Evolutionary conservation across 2,329 filamentous ascomycete species (phyloP), one percentile per base, ranked within the genome.

Genomic region (Beauveria sp.): DNA sequence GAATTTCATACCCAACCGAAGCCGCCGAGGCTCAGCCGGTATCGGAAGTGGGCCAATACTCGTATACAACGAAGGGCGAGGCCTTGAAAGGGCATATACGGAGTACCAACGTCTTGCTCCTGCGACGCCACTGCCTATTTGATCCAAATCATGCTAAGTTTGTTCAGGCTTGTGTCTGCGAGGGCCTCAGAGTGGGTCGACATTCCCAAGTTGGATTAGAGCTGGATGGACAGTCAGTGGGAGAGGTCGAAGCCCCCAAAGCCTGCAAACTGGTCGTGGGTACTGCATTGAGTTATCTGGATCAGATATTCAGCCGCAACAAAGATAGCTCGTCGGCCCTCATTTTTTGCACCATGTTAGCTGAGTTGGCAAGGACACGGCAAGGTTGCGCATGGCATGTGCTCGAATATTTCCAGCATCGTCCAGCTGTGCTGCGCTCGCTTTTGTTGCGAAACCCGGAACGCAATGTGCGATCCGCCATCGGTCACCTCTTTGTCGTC

Each of bases 41-140:
- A 7, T 8, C 42, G n/a, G 28, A 22, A 14, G 28, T 18, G 42
- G 18, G 12, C 20, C 2, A n/a, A 20, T 28, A 3, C 16, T 24
- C 22, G 26, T 24, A 46, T 30, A 74, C 82, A 18, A 65, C 73
- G 2, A 69, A 86, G 12, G 75, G 79, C 0, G 66, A 67, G 1
- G 75, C 75, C 30, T 69, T 86, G 53, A 75, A 80, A 50, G 76
- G 82, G n/a, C 79, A 85, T 61, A 90, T 96, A 61, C 78, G 82
- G 12, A 75, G 79, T 62, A 87, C 93, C 56, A 97, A 97, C 66
- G 86, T 89, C 63, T 66, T 84, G 2, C 82, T 91, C 26, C 79
- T 96, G 52, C 85, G 88, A 58, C 85, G 88, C 20, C 92, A 96
- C 69, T 93, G 89, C 70, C 79, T 96, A 26, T 90, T 89, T 67